These are phyloP conservation scores for Nicotiana obtusifolia DNA, from an alignment of 257 asterid genomes.

Conservation along the genomic window DNA sequence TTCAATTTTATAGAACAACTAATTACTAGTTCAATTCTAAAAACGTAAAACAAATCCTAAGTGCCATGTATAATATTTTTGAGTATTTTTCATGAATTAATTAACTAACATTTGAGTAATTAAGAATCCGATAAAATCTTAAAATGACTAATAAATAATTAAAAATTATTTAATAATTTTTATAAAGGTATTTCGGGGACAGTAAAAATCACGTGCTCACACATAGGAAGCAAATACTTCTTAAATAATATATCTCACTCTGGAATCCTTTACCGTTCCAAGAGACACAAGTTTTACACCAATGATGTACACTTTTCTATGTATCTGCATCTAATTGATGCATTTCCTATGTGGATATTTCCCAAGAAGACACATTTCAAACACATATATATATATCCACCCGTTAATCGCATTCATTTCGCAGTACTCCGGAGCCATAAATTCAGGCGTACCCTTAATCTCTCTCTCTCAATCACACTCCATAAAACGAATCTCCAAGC, in stretches of 20 bases:
- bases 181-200: too few species aligned
- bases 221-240: background rate
- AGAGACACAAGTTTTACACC: background rate
- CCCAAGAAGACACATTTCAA: constrained; percentile 50
- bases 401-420: constrained; percentile 36
- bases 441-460: constrained; percentile 31
- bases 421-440: constrained; percentile 42
- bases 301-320: constrained; percentile 22
- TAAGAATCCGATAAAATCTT: too few species aligned
- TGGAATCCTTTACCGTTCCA: background rate
- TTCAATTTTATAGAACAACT: too few species aligned
- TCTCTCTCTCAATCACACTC: background rate
- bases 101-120: too few species aligned
- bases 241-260: background rate
- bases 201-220: too few species aligned
- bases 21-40: too few species aligned
- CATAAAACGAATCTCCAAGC: constrained; percentile 24
- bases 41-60: too few species aligned
- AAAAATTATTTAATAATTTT: too few species aligned
- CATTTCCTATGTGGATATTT: constrained; percentile 36
- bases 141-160: too few species aligned
- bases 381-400: constrained; percentile 44
- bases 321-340: constrained; percentile 27
- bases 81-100: too few species aligned
- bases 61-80: too few species aligned